A percentile compares a stretch with the other conserved stretches of the same genome.
Conservation (phyloP, 495 filamentous ascomycete species). For the Corynascus novoguineensis region DNA sequence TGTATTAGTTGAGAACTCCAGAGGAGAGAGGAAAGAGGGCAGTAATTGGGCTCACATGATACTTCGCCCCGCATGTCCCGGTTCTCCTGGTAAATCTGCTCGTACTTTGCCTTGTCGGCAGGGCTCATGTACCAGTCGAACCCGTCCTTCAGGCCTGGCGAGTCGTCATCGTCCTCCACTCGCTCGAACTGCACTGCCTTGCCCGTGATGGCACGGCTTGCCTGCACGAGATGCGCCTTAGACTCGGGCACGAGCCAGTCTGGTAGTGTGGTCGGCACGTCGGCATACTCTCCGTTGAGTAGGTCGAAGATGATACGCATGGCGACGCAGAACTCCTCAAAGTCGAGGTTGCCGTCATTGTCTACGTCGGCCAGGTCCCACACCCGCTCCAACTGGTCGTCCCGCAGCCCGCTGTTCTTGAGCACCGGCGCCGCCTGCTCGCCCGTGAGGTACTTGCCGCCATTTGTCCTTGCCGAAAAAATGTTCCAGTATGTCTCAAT, state of each 20-base stretch:
- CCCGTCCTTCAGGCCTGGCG: conserved; percentile 79
- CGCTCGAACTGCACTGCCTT: conserved; percentile 74
- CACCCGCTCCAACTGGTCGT: conserved; percentile 92
- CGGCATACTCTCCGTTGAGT: conserved; percentile 86
- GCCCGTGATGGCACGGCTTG: conserved; percentile 71
- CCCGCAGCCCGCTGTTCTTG: conserved; percentile 87
- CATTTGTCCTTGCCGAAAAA: conserved; percentile 78
- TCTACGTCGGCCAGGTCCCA: conserved; percentile 98
- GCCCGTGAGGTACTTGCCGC: conserved; percentile 78
- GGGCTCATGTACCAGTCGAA: conserved; percentile 99
- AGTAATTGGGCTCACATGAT: conserved; percentile 52
- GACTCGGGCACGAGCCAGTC: conserved; percentile 96
- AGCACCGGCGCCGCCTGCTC: conserved; percentile 89
- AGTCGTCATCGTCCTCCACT: conserved; percentile 69
- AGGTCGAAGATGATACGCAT: conserved; percentile 97
- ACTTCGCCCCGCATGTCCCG: conserved; percentile 79
- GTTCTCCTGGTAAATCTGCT: conserved; percentile 90
- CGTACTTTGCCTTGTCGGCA: conserved; percentile 81
- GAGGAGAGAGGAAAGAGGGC: not conserved
- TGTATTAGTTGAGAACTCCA: not conserved
- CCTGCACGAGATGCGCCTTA: conserved; percentile 93
- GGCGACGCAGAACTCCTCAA: conserved; percentile 98
- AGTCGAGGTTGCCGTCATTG: conserved; percentile 92
- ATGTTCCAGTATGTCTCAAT: conserved; percentile 99
- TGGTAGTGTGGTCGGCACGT: conserved; percentile 76